These are phyloP conservation scores for Sporothrix humicola DNA, from an alignment of 2,329 filamentous ascomycete genomes.

Conservation along the genomic window DNA sequence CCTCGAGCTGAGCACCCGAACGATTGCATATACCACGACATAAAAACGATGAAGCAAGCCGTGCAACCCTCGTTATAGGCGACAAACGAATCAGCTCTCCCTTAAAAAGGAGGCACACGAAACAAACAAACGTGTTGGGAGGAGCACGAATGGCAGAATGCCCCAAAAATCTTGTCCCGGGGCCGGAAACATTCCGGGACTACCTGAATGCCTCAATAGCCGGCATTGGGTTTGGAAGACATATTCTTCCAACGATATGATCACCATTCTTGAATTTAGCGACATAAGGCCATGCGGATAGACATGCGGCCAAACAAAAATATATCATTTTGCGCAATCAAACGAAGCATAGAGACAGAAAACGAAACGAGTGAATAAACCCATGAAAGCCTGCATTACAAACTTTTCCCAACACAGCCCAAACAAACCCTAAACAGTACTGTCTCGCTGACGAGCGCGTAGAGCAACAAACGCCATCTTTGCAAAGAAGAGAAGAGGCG, in stretches of 20 bases:
- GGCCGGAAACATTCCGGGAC: too few relatives aligned
- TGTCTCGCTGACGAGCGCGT: constrained; percentile 30
- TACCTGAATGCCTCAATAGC: too few relatives aligned
- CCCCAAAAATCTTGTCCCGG: too few relatives aligned
- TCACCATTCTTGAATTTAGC: constrained; percentile 12
- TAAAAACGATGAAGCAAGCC: neutral
- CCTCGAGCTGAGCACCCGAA: constrained; percentile 35
- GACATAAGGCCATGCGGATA: neutral
- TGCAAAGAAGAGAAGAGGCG: neutral
- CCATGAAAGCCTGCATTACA: neutral
- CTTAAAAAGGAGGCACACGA: too few relatives aligned
- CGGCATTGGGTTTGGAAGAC: neutral
- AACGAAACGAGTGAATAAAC: neutral
- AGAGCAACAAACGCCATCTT: constrained; percentile 22
- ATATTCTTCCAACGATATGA: neutral
- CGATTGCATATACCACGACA: neutral
- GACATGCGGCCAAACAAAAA: constrained; percentile 11
- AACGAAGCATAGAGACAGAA: neutral
- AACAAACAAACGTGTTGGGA: neutral
- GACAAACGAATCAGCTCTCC: too few relatives aligned
- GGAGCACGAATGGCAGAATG: too few relatives aligned
- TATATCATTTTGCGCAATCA: neutral
- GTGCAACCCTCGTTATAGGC: too few relatives aligned
- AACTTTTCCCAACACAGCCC: neutral
- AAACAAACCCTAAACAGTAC: constrained; percentile 16